Evolutionary conservation across 495 filamentous ascomycete species (phyloP), one percentile per base, ranked within the genome.

Genomic region (Glutinoglossum americanum): DNA sequence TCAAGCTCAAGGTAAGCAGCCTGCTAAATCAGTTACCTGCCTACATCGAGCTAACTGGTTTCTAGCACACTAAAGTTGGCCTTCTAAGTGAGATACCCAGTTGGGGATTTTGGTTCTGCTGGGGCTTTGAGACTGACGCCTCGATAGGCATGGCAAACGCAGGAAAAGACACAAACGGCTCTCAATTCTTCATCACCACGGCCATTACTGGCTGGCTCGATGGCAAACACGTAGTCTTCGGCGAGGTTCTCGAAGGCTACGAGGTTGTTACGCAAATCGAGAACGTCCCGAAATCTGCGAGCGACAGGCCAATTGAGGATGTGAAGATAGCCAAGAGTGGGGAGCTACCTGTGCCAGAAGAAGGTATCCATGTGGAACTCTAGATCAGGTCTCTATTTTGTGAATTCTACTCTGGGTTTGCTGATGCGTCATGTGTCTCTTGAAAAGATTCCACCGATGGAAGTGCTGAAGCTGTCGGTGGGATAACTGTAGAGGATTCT

Each of bases 341-440:
- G 64, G 93, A 98, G 78, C 74, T 96, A 56, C 75, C 80, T 70
- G 76, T 89, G 62, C 84, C 87, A 64, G 71, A 81, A 69, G 89
- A 96, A 98, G 92, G 92, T 98, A 96, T 86, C 78, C 85, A 93
- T 71, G 81, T 83, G 72, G 92, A 97, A 72, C 86, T 96, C 71
- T 97, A 87, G 78, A 76, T 65, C 64, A 61, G 60, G 60, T 61
- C 61, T 59, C 51, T 67, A 59, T 59, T 63, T 68, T 59, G 32
- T 59, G 58, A 59, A 62, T 60, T 66, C 35, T 67, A 55, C 58
- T 60, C 51, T 60, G 60, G 62, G 63, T 60, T 66, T 62, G 68
- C 71, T 73, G 70, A 73, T 73, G 59, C 58, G 67, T 61, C 62
- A 57, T 57, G 23, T 45, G 3, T 25, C 59, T 44, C 58, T 19